Evolutionary conservation across 805 yeast species (phyloP).

Genomic region (Ogataea siamensis): DNA sequence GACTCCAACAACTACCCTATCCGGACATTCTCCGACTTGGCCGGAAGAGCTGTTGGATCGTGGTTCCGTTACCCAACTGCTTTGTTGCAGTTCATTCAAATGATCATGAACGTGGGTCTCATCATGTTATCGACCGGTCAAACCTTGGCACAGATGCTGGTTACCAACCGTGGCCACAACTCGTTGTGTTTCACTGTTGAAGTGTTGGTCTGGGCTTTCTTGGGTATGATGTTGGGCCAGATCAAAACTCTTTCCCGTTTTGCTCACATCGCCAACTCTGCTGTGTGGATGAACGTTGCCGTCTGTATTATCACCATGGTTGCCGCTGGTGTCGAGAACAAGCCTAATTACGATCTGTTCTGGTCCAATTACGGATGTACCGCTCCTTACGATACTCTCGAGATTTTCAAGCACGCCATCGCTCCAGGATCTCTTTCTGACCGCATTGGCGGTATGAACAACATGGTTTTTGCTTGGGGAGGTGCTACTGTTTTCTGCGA

Average conservation of each 20-base stretch:
- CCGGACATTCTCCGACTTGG: conserved; percentile 42
- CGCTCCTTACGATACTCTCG: conserved; percentile 24
- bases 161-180: conserved; percentile 27
- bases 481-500: conserved; percentile 49
- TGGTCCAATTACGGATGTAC: conserved; percentile 17
- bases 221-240: conserved; percentile 45
- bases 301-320: conserved; percentile 43
- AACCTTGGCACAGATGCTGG: conserved; percentile 40
- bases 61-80: conserved; percentile 35
- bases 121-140: conserved; percentile 42
- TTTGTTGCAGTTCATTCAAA: conserved; percentile 40
- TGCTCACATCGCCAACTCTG: conserved; percentile 42
- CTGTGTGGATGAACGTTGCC: conserved; percentile 48
- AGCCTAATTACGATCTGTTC: conserved; percentile 34
- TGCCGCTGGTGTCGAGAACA: conserved; percentile 35
- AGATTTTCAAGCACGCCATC: conserved; percentile 19
- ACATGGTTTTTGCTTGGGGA: conserved; percentile 49
- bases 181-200: conserved; percentile 39
- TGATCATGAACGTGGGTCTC: conserved; percentile 44
- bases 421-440: conserved; percentile 33
- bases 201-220: conserved; percentile 42
- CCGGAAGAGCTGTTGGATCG: conserved; percentile 39
- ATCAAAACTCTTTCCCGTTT: conserved; percentile 40
- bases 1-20: conserved; percentile 45
- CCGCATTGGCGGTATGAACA: conserved; percentile 35